Percentiles rank a stretch among this genome's conserved stretches.
Evolutionary conservation across 768 basidiomycete species (phyloP).

Genomic region (Tulasnella sp.): DNA sequence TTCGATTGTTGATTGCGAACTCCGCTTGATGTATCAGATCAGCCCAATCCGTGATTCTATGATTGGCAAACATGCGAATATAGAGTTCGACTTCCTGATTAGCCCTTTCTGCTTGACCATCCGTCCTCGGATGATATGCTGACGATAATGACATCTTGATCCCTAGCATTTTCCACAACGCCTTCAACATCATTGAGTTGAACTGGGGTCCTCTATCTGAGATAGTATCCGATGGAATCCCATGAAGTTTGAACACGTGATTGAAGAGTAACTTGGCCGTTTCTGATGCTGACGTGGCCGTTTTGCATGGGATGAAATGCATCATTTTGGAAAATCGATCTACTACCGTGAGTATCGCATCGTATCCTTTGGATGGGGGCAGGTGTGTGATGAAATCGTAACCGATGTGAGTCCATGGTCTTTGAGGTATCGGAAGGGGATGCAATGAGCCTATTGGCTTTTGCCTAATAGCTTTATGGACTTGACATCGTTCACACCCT

Average conservation of each 20-base stretch:
- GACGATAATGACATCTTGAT: background rate
- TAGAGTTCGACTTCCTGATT: slow-evolving; percentile 9
- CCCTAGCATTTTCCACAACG: background rate
- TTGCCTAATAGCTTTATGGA: slow-evolving; percentile 14
- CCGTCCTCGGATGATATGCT: slow-evolving; percentile 9
- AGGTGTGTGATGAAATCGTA: slow-evolving; percentile 21
- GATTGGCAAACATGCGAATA: slow-evolving; percentile 4
- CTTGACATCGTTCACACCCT: slow-evolving; percentile 20
- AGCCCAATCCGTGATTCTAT: slow-evolving; percentile 4
- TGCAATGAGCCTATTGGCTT: slow-evolving; percentile 19
- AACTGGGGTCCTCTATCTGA: slow-evolving; percentile 5
- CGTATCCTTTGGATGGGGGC: background rate
- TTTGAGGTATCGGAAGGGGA: slow-evolving; percentile 18
- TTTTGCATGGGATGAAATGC: background rate
- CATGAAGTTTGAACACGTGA: slow-evolving; percentile 7
- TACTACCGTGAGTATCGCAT: slow-evolving; percentile 6
- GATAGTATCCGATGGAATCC: background rate
- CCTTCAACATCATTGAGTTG: background rate
- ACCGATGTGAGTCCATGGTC: slow-evolving; percentile 21
- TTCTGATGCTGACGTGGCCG: background rate
- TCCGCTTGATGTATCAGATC: background rate
- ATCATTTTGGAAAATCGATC: slow-evolving; percentile 3
- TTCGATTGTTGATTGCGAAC: slow-evolving; percentile 3
- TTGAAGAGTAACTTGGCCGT: slow-evolving; percentile 1
- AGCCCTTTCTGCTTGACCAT: slow-evolving; percentile 7